Evolutionary conservation across 1,139 yeast species (phyloP).

Genomic region (Debaryomycetaceae sp.): DNA sequence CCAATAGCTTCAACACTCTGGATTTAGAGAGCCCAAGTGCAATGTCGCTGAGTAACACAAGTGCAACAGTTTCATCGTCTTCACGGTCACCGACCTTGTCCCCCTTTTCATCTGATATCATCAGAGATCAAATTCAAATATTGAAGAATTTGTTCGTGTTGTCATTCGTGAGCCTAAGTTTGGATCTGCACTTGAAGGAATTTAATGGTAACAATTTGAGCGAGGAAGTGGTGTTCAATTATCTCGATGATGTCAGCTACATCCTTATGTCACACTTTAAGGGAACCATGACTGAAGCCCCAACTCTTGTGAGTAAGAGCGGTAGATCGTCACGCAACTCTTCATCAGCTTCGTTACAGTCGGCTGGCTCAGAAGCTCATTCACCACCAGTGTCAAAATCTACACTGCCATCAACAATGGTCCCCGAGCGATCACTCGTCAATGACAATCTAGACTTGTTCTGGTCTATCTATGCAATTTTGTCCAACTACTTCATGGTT

Average conservation of each 20-base stretch:
- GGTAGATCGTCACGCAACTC: conserved; percentile 6
- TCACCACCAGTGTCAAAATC: conserved; percentile 1
- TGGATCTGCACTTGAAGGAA: conserved; percentile 19
- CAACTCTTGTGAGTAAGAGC: too few relatives aligned
- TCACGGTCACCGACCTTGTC: too few relatives aligned
- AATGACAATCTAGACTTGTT: conserved; percentile 25
- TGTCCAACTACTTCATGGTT: conserved; percentile 32
- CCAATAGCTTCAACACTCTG: conserved; percentile 6
- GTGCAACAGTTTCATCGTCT: too few relatives aligned
- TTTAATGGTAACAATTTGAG: conserved; percentile 17
- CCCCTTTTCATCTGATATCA: too few relatives aligned
- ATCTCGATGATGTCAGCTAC: conserved; percentile 42
- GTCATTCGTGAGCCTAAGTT: conserved; percentile 27
- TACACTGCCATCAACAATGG: too few relatives aligned
- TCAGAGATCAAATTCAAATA: conserved; percentile 39
- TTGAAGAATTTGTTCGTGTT: conserved; percentile 30
- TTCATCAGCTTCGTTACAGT: conserved; percentile 7
- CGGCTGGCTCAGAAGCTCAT: conserved; percentile 1
- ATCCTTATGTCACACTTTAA: conserved; percentile 25
- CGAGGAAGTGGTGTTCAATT: conserved; percentile 38
- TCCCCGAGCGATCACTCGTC: too few relatives aligned
- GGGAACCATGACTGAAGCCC: conserved; percentile 1
- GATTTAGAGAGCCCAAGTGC: neutral
- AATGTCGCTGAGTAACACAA: too few relatives aligned
- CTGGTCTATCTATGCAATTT: conserved; percentile 41